Conservation (phyloP, 1,139 yeast species). For the Magnusiomyces sp. region DNA sequence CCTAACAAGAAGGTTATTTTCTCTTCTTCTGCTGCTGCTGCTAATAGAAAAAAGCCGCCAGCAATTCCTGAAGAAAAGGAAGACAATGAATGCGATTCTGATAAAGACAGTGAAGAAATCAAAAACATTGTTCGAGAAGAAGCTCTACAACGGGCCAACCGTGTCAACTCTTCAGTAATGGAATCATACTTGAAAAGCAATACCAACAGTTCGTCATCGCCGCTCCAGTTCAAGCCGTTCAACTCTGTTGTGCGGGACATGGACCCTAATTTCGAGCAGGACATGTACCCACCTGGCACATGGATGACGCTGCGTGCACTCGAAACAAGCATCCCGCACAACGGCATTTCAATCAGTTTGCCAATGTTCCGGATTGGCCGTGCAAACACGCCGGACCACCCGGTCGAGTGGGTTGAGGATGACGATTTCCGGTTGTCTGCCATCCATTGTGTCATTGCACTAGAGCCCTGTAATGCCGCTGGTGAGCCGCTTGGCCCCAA, state of each 20-base stretch:
- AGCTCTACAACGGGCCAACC: neutral
- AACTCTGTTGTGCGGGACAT: slow-evolving; percentile 19
- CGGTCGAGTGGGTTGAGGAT: slow-evolving; percentile 46
- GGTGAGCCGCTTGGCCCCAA: neutral
- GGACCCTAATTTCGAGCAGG: slow-evolving; percentile 19
- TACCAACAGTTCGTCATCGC: slow-evolving; percentile 2
- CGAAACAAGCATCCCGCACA: slow-evolving; percentile 34
- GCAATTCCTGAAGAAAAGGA: slow-evolving; percentile 4
- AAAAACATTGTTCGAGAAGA: slow-evolving; percentile 6
- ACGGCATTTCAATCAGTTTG: slow-evolving; percentile 41
- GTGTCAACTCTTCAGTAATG: slow-evolving; percentile 7
- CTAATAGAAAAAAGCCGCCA: slow-evolving; percentile 1
- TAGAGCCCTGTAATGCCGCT: slow-evolving; percentile 33
- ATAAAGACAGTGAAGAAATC: slow-evolving; percentile 12
- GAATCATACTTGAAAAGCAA: slow-evolving; percentile 3
- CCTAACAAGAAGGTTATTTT: neutral
- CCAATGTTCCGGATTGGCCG: slow-evolving; percentile 23
- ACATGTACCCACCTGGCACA: slow-evolving; percentile 36
- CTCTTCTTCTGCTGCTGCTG: slow-evolving; percentile 4
- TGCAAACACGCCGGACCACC: slow-evolving; percentile 26
- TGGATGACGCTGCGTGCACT: slow-evolving; percentile 44
- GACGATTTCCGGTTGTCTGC: slow-evolving; percentile 71
- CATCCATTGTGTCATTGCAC: slow-evolving; percentile 63
- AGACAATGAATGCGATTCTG: slow-evolving; percentile 9
- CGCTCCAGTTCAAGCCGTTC: slow-evolving; percentile 9